Evolutionary conservation across 768 basidiomycete species (phyloP), one percentile per base, ranked within the genome.

Genomic region (Sporobolomyces pararoseus): DNA sequence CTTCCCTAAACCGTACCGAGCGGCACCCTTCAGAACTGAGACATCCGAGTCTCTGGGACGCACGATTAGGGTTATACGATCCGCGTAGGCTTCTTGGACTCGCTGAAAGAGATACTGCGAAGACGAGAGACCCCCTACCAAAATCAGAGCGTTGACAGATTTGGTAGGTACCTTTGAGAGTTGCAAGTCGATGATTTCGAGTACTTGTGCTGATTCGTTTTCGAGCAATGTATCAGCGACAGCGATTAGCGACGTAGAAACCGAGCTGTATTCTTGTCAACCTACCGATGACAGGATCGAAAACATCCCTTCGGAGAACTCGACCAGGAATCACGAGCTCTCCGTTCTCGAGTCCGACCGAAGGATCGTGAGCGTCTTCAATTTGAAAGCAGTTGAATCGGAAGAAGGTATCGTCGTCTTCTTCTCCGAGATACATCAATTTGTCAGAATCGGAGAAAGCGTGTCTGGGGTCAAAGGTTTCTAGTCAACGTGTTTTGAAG

Each of bases 381-480:
- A 88, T 86, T 71, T 92, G 91, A 83, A 93, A 93, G 79, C 89
- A 91, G 34, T 86, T 91, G 79, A 92, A 93, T 78, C 89, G 86
- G 81, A 92, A 93, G 82, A 86, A 87, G 60, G 85, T 88, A 35
- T 60, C 86, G 76, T 93, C 91, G 77, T 93, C 91, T 23, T 78
- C 77, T 55, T 86, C 82, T 23, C 91, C 91, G 68, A 78, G 81
- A 77, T 89, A 94, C 35, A 83, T 84, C 54, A 91, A 81, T 79
- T 93, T 93, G 77, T 93, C 90, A 16, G 89, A 89, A 80, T 93
- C 90, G 71, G 88, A 88, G 76, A 92, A 94, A 9, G 70, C 61
- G 39, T 71, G 66, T 13, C 39, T 55, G 27, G 5, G 49, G 9
- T 17, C 10, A 10, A 53, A 29, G n/a, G 51, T 10, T n/a, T 29